A percentile compares a stretch with the other conserved stretches of the same genome.
These are phyloP conservation scores for Thalassiosira livingstoniorum DNA, from an alignment of 352 stramenopile species.

Conservation along the genomic window DNA sequence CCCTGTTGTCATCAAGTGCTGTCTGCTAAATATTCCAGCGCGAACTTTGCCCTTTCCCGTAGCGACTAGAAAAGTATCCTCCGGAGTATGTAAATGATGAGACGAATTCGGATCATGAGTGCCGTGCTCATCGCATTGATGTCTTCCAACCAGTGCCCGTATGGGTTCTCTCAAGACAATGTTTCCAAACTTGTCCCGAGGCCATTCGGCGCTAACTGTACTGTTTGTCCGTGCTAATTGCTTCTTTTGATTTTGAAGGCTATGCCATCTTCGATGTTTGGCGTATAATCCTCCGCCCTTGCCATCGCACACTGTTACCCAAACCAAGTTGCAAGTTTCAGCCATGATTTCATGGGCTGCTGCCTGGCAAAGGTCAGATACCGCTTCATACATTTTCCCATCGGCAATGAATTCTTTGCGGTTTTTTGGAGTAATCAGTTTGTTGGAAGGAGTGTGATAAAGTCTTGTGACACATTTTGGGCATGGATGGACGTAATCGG, in stretches of 20 bases:
- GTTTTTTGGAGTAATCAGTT: conserved; percentile 68
- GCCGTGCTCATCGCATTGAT: conserved; percentile 2
- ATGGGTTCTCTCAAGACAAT: conserved; percentile 36
- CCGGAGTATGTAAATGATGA: conserved; percentile 16
- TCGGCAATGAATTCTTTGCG: conserved; percentile 73
- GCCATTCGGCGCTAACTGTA: conserved; percentile 22
- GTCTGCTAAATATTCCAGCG: conserved; percentile 54
- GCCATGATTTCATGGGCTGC: conserved; percentile 76
- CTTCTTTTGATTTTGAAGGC: neutral
- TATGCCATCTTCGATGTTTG: conserved; percentile 6
- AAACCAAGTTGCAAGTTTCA: conserved; percentile 66
- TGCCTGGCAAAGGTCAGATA: conserved; percentile 70
- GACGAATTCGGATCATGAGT: too few species aligned
- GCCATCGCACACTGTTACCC: conserved; percentile 64
- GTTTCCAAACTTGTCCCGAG: conserved; percentile 19
- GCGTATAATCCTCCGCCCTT: conserved; percentile 21
- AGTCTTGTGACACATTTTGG: conserved; percentile 47
- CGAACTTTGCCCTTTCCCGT: conserved; percentile 65
- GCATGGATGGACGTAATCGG: too few species aligned
- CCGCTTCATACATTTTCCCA: conserved; percentile 76
- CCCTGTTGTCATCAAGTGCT: conserved; percentile 58
- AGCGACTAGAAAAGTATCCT: conserved; percentile 53
- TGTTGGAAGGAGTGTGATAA: conserved; percentile 68
- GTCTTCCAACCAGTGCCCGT: conserved; percentile 34
- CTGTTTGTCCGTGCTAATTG: neutral